phyloP scores from a whole-genome alignment of 1,284 basidiomycete genomes.

The Malassezia restricta region DNA sequence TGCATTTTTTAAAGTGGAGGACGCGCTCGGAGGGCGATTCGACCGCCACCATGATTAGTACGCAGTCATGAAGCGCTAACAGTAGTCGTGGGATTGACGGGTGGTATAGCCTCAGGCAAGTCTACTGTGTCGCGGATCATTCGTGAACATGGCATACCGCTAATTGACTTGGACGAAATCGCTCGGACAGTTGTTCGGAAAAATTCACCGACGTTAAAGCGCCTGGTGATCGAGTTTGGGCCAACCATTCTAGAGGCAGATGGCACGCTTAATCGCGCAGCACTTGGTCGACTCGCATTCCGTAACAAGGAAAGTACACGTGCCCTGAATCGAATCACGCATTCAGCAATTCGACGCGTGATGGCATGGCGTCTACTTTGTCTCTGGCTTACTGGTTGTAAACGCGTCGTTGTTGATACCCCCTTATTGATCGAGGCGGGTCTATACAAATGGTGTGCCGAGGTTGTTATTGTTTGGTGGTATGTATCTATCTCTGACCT shows the following conservation, averaged over 20 bases:
- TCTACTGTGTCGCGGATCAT: slow-evolving; percentile 3
- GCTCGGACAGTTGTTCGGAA: slow-evolving; percentile 78
- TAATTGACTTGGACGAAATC: slow-evolving; percentile 84
- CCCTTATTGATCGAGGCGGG: slow-evolving; percentile 85
- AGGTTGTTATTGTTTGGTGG: slow-evolving; percentile 80
- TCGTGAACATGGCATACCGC: slow-evolving; percentile 48
- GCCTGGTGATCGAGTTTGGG: slow-evolving; percentile 65
- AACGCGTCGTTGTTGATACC: slow-evolving; percentile 73
- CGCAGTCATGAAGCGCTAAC: background rate
- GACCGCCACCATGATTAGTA: slow-evolving; percentile 11
- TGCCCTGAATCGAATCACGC: slow-evolving; percentile 71
- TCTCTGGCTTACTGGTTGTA: slow-evolving; percentile 66
- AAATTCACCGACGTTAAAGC: slow-evolving; percentile 60
- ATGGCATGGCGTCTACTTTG: slow-evolving; percentile 62
- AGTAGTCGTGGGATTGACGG: slow-evolving; percentile 82
- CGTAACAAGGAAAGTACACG: slow-evolving; percentile 54
- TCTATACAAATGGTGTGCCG: slow-evolving; percentile 71
- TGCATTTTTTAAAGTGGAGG: background rate
- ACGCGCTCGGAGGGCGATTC: background rate
- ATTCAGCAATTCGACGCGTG: slow-evolving; percentile 68
- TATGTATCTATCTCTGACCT: slow-evolving; percentile 47
- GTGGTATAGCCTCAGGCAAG: slow-evolving; percentile 80
- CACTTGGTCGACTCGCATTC: slow-evolving; percentile 75
- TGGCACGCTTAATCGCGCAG: slow-evolving; percentile 67
- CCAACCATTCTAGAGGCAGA: slow-evolving; percentile 56